Conservation (phyloP, 768 basidiomycete species). For the Rossbeevera mucosa region DNA sequence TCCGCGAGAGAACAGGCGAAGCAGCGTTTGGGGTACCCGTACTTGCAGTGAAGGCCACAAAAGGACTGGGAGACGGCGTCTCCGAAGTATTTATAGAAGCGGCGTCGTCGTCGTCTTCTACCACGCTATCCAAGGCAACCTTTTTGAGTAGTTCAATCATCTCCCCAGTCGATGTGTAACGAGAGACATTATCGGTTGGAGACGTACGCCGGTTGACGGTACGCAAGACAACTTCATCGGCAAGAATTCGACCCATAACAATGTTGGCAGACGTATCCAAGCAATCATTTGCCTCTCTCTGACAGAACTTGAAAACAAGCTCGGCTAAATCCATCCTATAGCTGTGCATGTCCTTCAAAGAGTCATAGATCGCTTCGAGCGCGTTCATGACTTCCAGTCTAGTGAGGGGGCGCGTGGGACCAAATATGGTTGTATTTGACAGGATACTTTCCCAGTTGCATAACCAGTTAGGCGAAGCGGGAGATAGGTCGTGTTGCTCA, state of each 20-base stretch:
- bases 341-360: conserved; percentile 61
- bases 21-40: conserved; percentile 35
- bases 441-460: conserved; percentile 60
- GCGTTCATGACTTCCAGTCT: conserved; percentile 53
- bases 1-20: conserved; percentile 54
- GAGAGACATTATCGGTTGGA: conserved; percentile 14
- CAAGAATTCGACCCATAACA: conserved; percentile 55
- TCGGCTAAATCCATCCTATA: conserved; percentile 56
- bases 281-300: conserved; percentile 27
- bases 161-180: conserved; percentile 17
- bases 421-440: conserved; percentile 43
- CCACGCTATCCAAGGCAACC: conserved; percentile 34
- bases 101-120: conserved; percentile 40
- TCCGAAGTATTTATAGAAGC: conserved; percentile 38
- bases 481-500: conserved; percentile 63
- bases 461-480: conserved; percentile 70
- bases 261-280: conserved; percentile 28
- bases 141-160: conserved; percentile 41
- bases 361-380: conserved; percentile 56
- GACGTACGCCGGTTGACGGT: conserved; percentile 37
- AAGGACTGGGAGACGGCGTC: conserved; percentile 35
- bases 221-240: conserved; percentile 62
- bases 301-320: conserved; percentile 52
- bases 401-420: conserved; percentile 45
- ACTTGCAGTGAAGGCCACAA: conserved; percentile 22